A percentile compares a stretch with the other conserved stretches of the same genome.
Evolutionary conservation across 257 asterid species (phyloP).

Genomic region (Fraxinus americana): DNA sequence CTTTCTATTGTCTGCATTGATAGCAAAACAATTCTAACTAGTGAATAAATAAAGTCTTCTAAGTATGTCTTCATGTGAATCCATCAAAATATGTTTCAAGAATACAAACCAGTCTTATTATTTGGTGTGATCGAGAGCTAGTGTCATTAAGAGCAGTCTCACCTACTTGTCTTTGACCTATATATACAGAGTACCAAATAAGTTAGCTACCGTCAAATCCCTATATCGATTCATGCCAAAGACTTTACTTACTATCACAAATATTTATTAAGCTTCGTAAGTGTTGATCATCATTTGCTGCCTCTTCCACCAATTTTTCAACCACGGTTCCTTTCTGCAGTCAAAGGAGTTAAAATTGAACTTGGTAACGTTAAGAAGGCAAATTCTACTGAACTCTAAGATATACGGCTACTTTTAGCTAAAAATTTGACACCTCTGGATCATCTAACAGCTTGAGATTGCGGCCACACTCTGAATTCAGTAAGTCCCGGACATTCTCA

Average conservation of each 20-base stretch:
- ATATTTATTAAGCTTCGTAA: slow-evolving; percentile 67
- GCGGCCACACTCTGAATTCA: slow-evolving; percentile 86
- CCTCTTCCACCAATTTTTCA: slow-evolving; percentile 90
- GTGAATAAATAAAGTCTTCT: slow-evolving; percentile 10
- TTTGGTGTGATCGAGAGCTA: slow-evolving; percentile 95
- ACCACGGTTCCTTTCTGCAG: slow-evolving; percentile 90
- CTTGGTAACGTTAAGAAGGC: slow-evolving; percentile 15
- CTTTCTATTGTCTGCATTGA: slow-evolving; percentile 84
- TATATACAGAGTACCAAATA: slow-evolving; percentile 24
- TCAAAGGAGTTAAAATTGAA: slow-evolving; percentile 11
- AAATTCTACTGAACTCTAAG: background rate
- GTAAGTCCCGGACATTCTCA: slow-evolving; percentile 88
- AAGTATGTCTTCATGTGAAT: slow-evolving; percentile 12
- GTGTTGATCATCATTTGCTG: slow-evolving; percentile 76
- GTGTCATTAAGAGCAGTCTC: slow-evolving; percentile 93
- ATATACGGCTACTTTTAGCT: slow-evolving; percentile 9
- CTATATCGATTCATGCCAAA: slow-evolving; percentile 20
- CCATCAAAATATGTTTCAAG: slow-evolving; percentile 7
- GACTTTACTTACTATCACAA: slow-evolving; percentile 66
- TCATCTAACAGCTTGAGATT: slow-evolving; percentile 90
- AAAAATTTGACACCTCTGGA: slow-evolving; percentile 72
- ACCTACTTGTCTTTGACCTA: slow-evolving; percentile 98
- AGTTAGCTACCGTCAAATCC: slow-evolving; percentile 9
- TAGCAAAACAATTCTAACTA: slow-evolving; percentile 26
- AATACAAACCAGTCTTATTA: slow-evolving; percentile 76